Conservation (phyloP, 2,329 filamentous ascomycete species). For the Xylariaceae sp. region DNA sequence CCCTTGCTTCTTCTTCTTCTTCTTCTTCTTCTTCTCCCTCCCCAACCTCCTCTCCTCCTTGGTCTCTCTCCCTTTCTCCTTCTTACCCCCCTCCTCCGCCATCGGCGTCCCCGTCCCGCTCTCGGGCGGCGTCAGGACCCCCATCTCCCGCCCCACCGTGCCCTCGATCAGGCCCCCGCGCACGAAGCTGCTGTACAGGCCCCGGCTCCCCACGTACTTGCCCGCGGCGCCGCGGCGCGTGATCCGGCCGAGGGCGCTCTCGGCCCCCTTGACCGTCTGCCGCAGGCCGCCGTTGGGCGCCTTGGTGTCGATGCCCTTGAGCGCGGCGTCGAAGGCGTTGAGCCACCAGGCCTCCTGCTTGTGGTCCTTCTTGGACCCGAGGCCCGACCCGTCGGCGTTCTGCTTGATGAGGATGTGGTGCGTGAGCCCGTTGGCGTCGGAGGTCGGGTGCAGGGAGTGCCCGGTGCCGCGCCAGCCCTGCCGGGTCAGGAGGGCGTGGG, state of each 20-base stretch:
- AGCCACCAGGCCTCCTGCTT: conserved; percentile 93
- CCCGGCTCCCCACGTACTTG: conserved; percentile 57
- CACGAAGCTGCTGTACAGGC: conserved; percentile 81
- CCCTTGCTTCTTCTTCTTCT: conserved; percentile 27
- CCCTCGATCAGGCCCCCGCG: conserved; percentile 73
- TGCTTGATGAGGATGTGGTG: conserved; percentile 79
- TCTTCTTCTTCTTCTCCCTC: conserved; percentile 21
- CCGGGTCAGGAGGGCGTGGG: conserved; percentile 72
- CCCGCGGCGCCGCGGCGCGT: conserved; percentile 41
- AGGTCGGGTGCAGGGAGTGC: conserved; percentile 75
- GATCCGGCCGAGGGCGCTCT: conserved; percentile 48
- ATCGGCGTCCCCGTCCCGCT: conserved; percentile 26
- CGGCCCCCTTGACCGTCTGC: conserved; percentile 49
- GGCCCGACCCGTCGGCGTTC: conserved; percentile 74
- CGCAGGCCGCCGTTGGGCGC: conserved; percentile 48
- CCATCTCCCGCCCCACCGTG: conserved; percentile 39
- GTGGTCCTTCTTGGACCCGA: conserved; percentile 69
- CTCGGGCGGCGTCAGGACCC: conserved; percentile 25
- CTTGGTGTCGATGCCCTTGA: conserved; percentile 67
- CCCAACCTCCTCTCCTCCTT: conserved; percentile 19
- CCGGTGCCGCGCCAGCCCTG: conserved; percentile 90
- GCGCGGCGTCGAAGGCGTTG: conserved; percentile 85
- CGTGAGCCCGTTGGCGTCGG: conserved; percentile 70
- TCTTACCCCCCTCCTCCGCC: conserved; percentile 31
- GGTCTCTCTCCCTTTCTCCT: conserved; percentile 22